Percentiles rank a stretch among this genome's conserved stretches.
phyloP scores from a whole-genome alignment of 441 rosid species.

The Bocquillonia castaneifolia region DNA sequence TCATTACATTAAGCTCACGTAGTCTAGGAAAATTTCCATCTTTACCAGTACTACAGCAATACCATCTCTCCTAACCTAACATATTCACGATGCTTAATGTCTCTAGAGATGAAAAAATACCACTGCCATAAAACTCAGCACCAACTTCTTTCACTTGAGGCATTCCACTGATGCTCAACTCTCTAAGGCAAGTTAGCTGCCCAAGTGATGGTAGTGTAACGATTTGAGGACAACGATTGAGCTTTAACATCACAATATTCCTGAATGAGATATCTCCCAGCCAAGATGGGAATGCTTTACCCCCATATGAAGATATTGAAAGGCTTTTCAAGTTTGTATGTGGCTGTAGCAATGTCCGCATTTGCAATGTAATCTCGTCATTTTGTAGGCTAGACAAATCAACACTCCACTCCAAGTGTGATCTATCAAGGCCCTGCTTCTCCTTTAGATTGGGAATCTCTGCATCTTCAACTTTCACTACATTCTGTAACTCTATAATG shows the following conservation, averaged over 20 bases:
- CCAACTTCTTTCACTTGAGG: neutral
- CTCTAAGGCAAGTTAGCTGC: neutral
- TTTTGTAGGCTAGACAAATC: neutral
- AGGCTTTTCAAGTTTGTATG: neutral
- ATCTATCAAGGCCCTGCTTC: neutral
- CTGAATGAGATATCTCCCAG: neutral
- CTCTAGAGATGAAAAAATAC: no score
- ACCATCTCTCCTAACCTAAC: no score
- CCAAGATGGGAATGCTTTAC: neutral
- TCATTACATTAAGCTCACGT: no score
- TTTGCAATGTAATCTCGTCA: neutral
- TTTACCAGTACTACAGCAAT: no score
- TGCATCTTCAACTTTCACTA: neutral
- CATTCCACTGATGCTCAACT: neutral
- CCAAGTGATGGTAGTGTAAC: neutral
- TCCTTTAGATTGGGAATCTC: neutral
- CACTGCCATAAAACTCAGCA: conserved; percentile 8
- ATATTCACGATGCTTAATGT: no score
- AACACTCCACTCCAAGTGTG: neutral
- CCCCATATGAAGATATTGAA: neutral
- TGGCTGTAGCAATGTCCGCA: neutral
- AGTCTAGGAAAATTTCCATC: no score
- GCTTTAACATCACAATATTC: neutral
- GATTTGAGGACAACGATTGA: neutral
- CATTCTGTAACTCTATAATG: neutral